Evolutionary conservation across 768 basidiomycete genomes (phyloP).

Genomic region (Agrocybe chaxingu): DNA sequence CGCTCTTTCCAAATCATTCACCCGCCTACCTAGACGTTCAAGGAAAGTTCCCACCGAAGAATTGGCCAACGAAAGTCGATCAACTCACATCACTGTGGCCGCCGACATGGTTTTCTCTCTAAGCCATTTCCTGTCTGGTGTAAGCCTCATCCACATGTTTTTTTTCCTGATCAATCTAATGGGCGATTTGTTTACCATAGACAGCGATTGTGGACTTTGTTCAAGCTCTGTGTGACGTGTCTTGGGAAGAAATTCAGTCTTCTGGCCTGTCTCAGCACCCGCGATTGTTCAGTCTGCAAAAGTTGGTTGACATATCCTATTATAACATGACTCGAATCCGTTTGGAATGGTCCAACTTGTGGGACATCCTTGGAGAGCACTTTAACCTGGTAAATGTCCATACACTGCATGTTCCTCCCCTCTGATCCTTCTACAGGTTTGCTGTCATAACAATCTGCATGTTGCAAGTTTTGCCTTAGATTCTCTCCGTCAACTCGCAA

Average conservation of each 20-base stretch:
- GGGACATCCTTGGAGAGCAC: constrained; percentile 97
- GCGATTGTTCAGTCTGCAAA: constrained; percentile 94
- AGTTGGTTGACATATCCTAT: constrained; percentile 98
- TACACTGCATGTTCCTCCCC: background rate
- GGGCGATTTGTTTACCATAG: constrained; percentile 35
- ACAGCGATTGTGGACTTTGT: constrained; percentile 98
- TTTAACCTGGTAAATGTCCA: constrained; percentile 80
- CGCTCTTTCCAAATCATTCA: background rate
- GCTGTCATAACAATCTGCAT: constrained; percentile 96
- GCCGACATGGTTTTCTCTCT: constrained; percentile 99
- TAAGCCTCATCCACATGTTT: constrained; percentile 37
- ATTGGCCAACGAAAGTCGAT: constrained; percentile 93
- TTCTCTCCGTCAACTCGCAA: constrained; percentile 92
- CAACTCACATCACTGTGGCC: constrained; percentile 96
- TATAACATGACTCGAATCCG: constrained; percentile 99
- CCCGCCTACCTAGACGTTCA: constrained; percentile 31
- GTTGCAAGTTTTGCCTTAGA: constrained; percentile 97
- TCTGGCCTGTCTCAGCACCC: constrained; percentile 94
- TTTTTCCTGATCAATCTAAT: constrained; percentile 1
- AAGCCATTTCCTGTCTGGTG: constrained; percentile 92
- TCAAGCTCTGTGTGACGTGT: constrained; percentile 91
- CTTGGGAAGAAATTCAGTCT: constrained; percentile 99
- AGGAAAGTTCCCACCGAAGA: constrained; percentile 84
- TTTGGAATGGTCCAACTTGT: constrained; percentile 96
- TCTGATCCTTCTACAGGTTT: constrained; percentile 58